Base-by-base conservation (phyloP, 2,329 filamentous ascomycete species). In the Cryphonectria naterciae region DNA sequence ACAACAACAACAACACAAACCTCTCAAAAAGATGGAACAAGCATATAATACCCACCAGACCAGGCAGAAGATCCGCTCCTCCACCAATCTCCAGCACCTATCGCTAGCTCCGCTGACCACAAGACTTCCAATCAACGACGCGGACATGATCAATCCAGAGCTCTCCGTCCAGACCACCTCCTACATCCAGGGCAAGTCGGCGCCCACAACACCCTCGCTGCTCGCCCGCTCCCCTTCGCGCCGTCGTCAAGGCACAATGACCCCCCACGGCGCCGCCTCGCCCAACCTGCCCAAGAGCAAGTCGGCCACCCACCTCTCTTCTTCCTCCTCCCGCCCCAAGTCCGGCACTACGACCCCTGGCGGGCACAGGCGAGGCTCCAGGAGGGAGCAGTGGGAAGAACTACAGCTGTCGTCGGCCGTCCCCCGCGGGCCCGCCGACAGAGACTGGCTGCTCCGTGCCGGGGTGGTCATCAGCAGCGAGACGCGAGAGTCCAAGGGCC, bases 401-500 rank as follows among this genome's bases (percentile, higher is more conserved):
- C 52, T 39, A 25, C 56, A 68, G 25, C 43, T 52, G 13, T 52
- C 43, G 13, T 52, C 43, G 19, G 62, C 67, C 25, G 73, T 54
- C 66, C 74, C 67, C 52, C 73, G 77, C 46, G 82, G 85, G 73
- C 79, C 79, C 52, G 82, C 82, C 70, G 85, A 90, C 75, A 87
- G 86, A 70, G 89, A 91, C 79, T 92, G 90, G 90, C 81, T 92
- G 62, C 82, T 91, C 35, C 85, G 89, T 41, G 86, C 89, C 0
- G 90, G 89, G 63, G 88, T 88, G 8, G 77, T 90, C 63, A 86
- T 92, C 75, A 87, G 87, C 70, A 86, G 85, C 67, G 88, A 90
- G 77, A 84, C 89, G 25, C 83, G 90, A 70, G 90, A 92, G 77
- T 89, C 83, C 76, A 92, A 92, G 79, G 91, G 91, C 19, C 90